Evolutionary conservation across 257 asterid genomes (phyloP).

Genomic region (Nemophila menziesii): DNA sequence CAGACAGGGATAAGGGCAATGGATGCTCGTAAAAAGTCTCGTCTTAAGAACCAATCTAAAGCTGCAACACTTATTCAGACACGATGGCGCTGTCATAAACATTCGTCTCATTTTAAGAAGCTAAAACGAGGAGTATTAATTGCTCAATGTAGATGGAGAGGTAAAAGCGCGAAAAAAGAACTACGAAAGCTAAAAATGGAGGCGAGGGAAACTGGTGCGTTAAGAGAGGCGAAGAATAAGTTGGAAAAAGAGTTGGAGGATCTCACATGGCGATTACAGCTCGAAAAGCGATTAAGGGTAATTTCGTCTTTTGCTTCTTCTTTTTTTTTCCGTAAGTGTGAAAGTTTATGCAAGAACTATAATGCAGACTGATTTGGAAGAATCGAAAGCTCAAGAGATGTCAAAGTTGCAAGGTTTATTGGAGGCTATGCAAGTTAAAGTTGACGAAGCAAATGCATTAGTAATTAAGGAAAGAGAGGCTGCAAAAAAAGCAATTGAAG

Average conservation of each 20-base stretch:
- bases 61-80: conserved; percentile 85
- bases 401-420: conserved; percentile 52
- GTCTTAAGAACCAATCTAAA: conserved; percentile 58
- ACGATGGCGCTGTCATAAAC: conserved; percentile 76
- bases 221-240: conserved; percentile 98
- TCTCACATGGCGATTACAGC: conserved; percentile 91
- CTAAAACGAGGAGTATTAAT: conserved; percentile 61
- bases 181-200: conserved; percentile 89
- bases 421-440: conserved; percentile 67
- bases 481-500: conserved; percentile 82
- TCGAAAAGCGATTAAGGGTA: conserved; percentile 91
- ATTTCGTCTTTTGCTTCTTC: conserved; percentile 9
- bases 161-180: conserved; percentile 62
- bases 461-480: conserved; percentile 73
- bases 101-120: conserved; percentile 43
- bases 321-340: too few species aligned
- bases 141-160: conserved; percentile 89
- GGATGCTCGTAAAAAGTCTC: conserved; percentile 54
- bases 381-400: conserved; percentile 67
- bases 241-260: conserved; percentile 95
- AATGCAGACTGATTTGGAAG: conserved; percentile 86
- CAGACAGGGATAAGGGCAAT: conserved; percentile 74
- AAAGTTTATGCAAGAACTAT: conserved; percentile 6
- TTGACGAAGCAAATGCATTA: conserved; percentile 61
- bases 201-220: conserved; percentile 97